Base-by-base conservation (phyloP, 1,284 basidiomycete genomes). In the Phenoliferia sp. region DNA sequence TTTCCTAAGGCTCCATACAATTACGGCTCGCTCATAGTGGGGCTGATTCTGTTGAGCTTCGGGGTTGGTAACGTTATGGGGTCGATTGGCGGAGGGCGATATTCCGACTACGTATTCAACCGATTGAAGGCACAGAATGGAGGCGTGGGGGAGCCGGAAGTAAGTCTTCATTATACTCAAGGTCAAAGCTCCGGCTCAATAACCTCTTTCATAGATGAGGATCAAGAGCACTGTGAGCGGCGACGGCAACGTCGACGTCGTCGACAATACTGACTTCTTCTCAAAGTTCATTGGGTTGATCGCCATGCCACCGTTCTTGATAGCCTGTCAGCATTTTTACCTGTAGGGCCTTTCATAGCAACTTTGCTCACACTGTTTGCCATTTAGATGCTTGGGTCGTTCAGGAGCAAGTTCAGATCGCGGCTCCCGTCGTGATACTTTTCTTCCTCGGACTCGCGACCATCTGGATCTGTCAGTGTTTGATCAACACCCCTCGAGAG, bases 361-460 rank as follows among this genome's bases (percentile, higher is more conserved):
- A 12, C 22, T 44, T 81, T 63, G 65, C 80, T 31, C 70, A 68
- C 2, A 71, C 83, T 0, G 83, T 83, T 12, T 83, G 87, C 63
- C 75, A 90, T 36, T 87, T 84, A 0, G 92, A 90, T 75, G 92
- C 85, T 2, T 94, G 92, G 92, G 83, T 87, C 5, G 85, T 84
- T 55, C 79, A 90, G 67, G 78, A 86, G 64, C 86, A 86, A 35
- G 80, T 85, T 12, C 56, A 72, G 48, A 34, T 72, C 31, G 67
- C 67, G 3, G 63, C 61, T 0, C 67, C 64, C 0, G 34, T 71
- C 54, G 61, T 70, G 17, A 55, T 68, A 16, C 62, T 72, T 61
- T 70, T 75, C 55, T 48, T 75, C 36, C 67, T 74, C 29, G 77
- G 77, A 5, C 57, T 67, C 9, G 55, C 69, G 28, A 50, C 9